These are phyloP conservation scores for Blastocladiella emersonii DNA, from an alignment of 371 early-diverging fungal species.

Conservation along the genomic window DNA sequence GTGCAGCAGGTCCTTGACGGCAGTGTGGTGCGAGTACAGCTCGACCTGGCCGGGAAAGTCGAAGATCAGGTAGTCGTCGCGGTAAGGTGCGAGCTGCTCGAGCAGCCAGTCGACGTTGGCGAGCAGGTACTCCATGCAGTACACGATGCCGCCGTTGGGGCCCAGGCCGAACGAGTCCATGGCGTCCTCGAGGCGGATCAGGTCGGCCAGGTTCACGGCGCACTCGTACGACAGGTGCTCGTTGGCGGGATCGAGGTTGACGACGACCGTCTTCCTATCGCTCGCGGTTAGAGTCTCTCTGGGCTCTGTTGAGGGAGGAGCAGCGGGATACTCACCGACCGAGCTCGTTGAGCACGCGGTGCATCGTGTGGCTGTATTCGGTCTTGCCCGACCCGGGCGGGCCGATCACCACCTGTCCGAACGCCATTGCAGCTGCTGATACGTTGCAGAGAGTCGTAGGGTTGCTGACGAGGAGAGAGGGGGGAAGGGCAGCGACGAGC, in stretches of 20 bases:
- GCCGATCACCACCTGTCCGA: conserved; percentile 70
- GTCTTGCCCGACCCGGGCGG: conserved; percentile 98
- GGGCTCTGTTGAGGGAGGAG: too few relatives aligned
- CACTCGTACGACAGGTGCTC: conserved; percentile 36
- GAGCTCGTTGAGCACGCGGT: conserved; percentile 68
- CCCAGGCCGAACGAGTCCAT: conserved; percentile 44
- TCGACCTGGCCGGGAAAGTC: conserved; percentile 99
- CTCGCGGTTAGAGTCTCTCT: neutral
- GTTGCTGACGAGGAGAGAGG: too few relatives aligned
- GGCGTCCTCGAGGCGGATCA: conserved; percentile 37
- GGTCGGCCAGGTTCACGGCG: conserved; percentile 43
- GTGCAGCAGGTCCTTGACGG: conserved; percentile 66
- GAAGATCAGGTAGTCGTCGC: conserved; percentile 62
- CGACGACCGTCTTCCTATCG: conserved; percentile 51
- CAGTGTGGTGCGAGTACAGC: conserved; percentile 85
- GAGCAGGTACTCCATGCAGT: conserved; percentile 17
- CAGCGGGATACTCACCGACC: too few relatives aligned
- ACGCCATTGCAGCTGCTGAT: too few relatives aligned
- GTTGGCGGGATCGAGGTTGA: conserved; percentile 57
- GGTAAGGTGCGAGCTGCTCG: conserved; percentile 36
- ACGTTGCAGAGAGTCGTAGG: too few relatives aligned
- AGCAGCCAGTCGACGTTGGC: conserved; percentile 32
- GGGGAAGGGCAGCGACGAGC: too few relatives aligned
- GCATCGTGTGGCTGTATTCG: conserved; percentile 86
- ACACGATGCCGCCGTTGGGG: conserved; percentile 45